Percentiles rank a stretch among this genome's conserved stretches.
Evolutionary conservation across 2,329 filamentous ascomycete species (phyloP).

Genomic region (Fusarium xylarioides): DNA sequence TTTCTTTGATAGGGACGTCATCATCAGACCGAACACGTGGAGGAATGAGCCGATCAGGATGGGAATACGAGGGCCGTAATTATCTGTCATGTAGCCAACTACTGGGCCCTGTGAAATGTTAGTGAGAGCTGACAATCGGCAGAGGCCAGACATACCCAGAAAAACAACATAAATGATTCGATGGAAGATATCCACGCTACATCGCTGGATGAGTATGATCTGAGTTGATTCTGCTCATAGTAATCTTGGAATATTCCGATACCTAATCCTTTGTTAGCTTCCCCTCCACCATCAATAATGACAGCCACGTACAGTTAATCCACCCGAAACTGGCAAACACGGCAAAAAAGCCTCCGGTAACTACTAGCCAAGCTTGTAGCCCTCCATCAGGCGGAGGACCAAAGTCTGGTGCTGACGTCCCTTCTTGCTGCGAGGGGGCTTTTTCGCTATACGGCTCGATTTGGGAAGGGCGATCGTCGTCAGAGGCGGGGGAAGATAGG

Average conservation of each 20-base stretch:
- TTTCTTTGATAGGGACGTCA: slow-evolving; percentile 59
- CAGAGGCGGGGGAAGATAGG: not conserved
- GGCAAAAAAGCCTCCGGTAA: not conserved
- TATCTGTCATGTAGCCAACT: slow-evolving; percentile 70
- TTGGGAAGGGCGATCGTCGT: not conserved
- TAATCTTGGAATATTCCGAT: slow-evolving; percentile 19
- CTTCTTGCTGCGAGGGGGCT: not conserved
- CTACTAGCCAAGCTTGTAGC: not conserved
- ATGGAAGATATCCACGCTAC: slow-evolving; percentile 11
- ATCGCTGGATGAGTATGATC: not conserved
- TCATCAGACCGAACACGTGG: slow-evolving; percentile 71
- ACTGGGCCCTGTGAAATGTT: slow-evolving; percentile 58
- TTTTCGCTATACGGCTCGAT: not conserved
- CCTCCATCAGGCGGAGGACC: slow-evolving; percentile 4
- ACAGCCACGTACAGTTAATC: not conserved
- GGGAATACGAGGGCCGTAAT: slow-evolving; percentile 68
- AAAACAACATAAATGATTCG: slow-evolving; percentile 17
- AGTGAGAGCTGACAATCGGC: fast-evolving
- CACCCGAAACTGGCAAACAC: slow-evolving; percentile 14
- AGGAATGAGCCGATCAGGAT: slow-evolving; percentile 62
- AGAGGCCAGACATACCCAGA: not conserved
- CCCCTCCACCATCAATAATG: fast-evolving
- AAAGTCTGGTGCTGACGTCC: not conserved
- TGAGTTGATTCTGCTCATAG: not conserved
- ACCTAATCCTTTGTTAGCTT: not conserved